These are phyloP conservation scores for Trichoderma sp. DNA, from an alignment of 2,329 filamentous ascomycete species.

Conservation along the genomic window DNA sequence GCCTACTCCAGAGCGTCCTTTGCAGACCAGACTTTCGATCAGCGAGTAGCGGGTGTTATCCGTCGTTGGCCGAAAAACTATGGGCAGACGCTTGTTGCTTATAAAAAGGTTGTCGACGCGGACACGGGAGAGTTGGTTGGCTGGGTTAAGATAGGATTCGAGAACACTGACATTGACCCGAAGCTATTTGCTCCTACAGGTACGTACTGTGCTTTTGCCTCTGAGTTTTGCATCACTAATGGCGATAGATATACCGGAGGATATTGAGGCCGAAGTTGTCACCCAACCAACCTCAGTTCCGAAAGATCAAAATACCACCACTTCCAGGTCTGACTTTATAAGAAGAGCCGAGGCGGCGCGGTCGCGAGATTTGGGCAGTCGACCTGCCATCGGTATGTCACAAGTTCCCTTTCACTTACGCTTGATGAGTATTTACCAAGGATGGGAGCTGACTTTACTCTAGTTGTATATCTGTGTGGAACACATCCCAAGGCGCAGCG, in stretches of 20 bases:
- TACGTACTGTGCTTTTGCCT: not conserved
- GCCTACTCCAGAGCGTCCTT: not conserved
- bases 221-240: not conserved
- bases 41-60: not conserved
- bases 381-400: not conserved
- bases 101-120: not conserved
- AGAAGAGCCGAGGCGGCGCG: not conserved
- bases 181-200: not conserved
- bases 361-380: not conserved
- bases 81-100: not conserved
- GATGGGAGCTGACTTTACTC: not conserved
- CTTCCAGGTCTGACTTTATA: not conserved
- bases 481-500: constrained; percentile 1
- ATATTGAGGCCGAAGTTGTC: not conserved
- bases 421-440: not conserved
- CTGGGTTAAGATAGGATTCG: not conserved
- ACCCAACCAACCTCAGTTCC: not conserved
- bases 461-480: not conserved
- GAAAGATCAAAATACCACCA: not conserved
- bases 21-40: not conserved
- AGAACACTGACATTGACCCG: not conserved
- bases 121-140: not conserved
- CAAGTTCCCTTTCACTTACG: not conserved
- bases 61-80: constrained; percentile 6
- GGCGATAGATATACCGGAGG: not conserved